phyloP scores from a whole-genome alignment of 768 basidiomycete species.

The Leucocoprinus birnbaumii region DNA sequence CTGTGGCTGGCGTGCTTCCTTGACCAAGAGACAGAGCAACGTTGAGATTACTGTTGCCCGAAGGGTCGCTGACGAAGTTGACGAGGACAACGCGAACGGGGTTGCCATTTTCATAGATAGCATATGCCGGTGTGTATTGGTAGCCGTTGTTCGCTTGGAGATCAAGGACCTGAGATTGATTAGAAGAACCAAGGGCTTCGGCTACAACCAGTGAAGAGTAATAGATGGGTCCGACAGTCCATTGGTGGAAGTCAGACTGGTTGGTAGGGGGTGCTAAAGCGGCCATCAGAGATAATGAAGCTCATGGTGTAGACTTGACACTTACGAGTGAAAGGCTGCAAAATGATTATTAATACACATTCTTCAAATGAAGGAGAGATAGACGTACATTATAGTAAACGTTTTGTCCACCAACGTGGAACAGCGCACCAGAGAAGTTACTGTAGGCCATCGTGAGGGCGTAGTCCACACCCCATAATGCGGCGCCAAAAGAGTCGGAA shows the following conservation, averaged over 20 bases:
- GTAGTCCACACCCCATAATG: constrained; percentile 65
- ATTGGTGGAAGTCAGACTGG: constrained; percentile 57
- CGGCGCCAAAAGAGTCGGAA: constrained; percentile 59
- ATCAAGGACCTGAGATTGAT: constrained; percentile 63
- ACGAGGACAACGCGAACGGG: constrained; percentile 63
- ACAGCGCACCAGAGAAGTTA: constrained; percentile 48
- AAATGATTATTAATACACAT: constrained; percentile 39
- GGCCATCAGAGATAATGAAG: neutral
- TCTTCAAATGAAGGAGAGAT: constrained; percentile 7
- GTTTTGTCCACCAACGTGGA: constrained; percentile 62
- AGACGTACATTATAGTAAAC: constrained; percentile 61
- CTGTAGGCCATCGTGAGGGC: constrained; percentile 52
- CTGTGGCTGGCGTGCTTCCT: constrained; percentile 39
- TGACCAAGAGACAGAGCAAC: constrained; percentile 46
- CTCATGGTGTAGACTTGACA: constrained; percentile 1
- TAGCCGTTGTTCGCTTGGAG: constrained; percentile 49
- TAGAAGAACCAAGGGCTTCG: constrained; percentile 63
- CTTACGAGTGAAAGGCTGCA: constrained; percentile 55
- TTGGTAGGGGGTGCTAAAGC: constrained; percentile 51
- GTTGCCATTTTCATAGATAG: constrained; percentile 67
- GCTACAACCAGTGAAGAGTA: constrained; percentile 71
- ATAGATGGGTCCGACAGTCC: constrained; percentile 77
- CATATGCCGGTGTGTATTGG: constrained; percentile 63
- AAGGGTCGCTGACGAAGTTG: constrained; percentile 66
- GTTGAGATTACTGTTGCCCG: constrained; percentile 53